Conservation (phyloP, 2,329 filamentous ascomycete species). For the Cryphonectria radicalis region DNA sequence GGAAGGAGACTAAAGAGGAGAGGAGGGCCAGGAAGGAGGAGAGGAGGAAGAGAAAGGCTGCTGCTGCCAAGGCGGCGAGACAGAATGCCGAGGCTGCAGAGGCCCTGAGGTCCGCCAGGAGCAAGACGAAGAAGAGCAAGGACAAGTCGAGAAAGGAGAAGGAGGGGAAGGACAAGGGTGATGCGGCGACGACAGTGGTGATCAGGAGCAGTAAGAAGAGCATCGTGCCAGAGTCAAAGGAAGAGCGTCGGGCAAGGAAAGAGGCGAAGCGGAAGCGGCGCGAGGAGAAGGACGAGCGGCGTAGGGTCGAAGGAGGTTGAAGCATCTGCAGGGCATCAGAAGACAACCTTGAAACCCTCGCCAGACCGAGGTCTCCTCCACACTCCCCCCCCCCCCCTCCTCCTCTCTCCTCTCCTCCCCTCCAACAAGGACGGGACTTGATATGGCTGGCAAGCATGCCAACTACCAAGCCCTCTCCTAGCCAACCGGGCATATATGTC, state of each 20-base stretch:
- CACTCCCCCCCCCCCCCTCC: too few species aligned
- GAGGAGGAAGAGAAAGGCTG: constrained; percentile 36
- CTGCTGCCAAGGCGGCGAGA: constrained; percentile 35
- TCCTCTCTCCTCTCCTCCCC: too few species aligned
- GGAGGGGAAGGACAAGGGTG: constrained; percentile 11
- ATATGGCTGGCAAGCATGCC: neutral
- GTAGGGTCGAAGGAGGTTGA: constrained; percentile 24
- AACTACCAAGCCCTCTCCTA: neutral
- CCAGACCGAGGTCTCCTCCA: neutral
- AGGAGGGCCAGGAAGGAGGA: constrained; percentile 43
- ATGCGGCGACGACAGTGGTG: constrained; percentile 27
- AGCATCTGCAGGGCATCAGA: neutral
- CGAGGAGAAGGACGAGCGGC: constrained; percentile 34
- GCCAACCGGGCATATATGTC: neutral
- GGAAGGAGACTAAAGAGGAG: constrained; percentile 38
- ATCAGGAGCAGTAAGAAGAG: constrained; percentile 32
- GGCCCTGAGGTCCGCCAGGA: constrained; percentile 10
- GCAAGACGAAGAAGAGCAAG: neutral
- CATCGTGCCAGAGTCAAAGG: constrained; percentile 31
- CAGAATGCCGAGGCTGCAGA: constrained; percentile 19
- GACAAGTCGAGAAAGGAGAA: constrained; percentile 6
- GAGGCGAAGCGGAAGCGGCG: constrained; percentile 36
- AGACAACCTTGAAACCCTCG: neutral
- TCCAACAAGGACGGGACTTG: neutral
- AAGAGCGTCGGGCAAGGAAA: constrained; percentile 30